Evolutionary conservation across 192 early-diverging fungal genomes (phyloP), one percentile per base, ranked within the genome.

Genomic region (Entomortierella beljakovae): DNA sequence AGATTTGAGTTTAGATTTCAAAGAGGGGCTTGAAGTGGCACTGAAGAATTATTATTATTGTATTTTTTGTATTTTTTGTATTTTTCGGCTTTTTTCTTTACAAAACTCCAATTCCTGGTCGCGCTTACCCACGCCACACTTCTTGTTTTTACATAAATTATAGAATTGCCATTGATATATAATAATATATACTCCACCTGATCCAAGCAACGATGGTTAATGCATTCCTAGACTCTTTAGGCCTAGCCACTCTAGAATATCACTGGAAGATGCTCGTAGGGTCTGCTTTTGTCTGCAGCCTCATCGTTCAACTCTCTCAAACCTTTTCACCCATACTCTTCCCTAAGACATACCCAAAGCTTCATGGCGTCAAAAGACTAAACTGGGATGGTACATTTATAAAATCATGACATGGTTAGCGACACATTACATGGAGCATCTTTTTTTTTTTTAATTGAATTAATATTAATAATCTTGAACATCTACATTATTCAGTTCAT

Each of bases 231-330:
- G 77, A 81, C 28, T 68, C 85, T 33, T 60, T 90, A 43, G 88
- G 86, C 6, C 64, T 94, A 38, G 80, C 84, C 23, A 85, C 74
- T 33, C 80, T 94, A 31, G 68, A 71, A 35, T 49, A 86, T 52
- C 91, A 93, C 81, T 93, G 92, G 91, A 88, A 89, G 29, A 84
- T 84, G 1, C 51, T 93, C 26, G 28, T 90, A 22, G 76, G 58
- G 2, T 75, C 87, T 13, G 62, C 87, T 4, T 35, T 87, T 23
- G 63, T 81, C 57, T 94, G 83, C 68, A 82, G 80, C 64, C 33
- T 89, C 25, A 73, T 93, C 48, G 83, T 86, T 26, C 83, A 85
- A 33, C 75, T 87, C 42, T 94, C 93, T 18, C 84, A 85, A 54
- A 22, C 85, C 40, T 63, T 94, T 42, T 90, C 88, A 23, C 87